phyloP scores from a whole-genome alignment of 2,329 filamentous ascomycete genomes.

The Pestalotiopsis sp. region DNA sequence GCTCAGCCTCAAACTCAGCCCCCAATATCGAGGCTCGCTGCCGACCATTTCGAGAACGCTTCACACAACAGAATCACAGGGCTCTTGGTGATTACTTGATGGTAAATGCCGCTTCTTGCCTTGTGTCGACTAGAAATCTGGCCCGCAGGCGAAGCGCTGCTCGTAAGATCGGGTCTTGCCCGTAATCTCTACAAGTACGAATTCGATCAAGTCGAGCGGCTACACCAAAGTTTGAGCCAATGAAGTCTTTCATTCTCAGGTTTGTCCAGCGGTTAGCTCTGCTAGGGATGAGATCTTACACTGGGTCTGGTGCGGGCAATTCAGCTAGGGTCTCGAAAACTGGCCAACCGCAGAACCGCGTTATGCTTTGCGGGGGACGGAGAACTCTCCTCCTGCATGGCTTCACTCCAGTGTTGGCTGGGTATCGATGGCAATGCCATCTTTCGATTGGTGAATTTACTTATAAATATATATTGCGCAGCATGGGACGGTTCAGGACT shows the following conservation, averaged over 20 bases:
- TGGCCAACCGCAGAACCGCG: constrained; percentile 1
- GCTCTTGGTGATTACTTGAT: background rate
- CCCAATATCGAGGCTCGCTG: background rate
- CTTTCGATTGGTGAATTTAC: background rate
- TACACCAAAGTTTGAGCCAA: constrained; percentile 2
- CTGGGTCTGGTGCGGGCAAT: background rate
- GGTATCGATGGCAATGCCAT: background rate
- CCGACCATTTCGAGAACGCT: no score
- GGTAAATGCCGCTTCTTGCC: no score
- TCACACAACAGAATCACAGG: no score
- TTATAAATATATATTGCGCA: background rate
- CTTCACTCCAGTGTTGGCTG: background rate
- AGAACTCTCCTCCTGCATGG: background rate
- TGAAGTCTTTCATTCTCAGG: background rate
- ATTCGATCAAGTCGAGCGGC: background rate
- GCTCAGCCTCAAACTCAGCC: background rate
- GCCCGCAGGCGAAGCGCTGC: background rate
- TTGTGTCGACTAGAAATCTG: no score
- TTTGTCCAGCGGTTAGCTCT: constrained; percentile 4
- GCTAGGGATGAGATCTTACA: constrained; percentile 9
- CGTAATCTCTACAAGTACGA: background rate
- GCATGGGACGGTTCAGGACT: background rate
- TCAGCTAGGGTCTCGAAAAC: constrained; percentile 8
- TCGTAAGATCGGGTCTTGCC: background rate
- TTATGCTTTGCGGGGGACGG: background rate